Evolutionary conservation across 495 filamentous ascomycete genomes (phyloP).

Genomic region (Hypoxylon crocopeplum): DNA sequence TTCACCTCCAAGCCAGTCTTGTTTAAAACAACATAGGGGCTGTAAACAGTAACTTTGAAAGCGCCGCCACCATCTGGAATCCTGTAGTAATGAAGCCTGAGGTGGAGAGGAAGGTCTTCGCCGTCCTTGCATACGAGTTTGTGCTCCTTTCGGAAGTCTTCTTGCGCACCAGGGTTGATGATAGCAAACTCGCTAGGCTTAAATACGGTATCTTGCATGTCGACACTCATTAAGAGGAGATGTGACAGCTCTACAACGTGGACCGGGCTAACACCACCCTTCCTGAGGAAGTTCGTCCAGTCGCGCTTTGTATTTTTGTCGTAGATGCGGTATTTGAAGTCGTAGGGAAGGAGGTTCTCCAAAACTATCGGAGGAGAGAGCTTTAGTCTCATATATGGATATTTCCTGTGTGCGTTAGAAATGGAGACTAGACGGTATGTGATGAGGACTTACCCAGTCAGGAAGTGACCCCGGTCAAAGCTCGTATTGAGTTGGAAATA

Average conservation of each 20-base stretch:
- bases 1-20: constrained; percentile 90
- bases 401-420: constrained; percentile 62
- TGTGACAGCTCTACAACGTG: constrained; percentile 97
- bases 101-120: constrained; percentile 74
- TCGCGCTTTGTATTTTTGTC: constrained; percentile 98
- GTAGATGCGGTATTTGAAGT: constrained; percentile 99
- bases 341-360: constrained; percentile 92
- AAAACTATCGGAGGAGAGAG: constrained; percentile 91
- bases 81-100: constrained; percentile 92
- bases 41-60: constrained; percentile 93
- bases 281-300: constrained; percentile 97
- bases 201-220: constrained; percentile 95
- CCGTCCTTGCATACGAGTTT: constrained; percentile 82
- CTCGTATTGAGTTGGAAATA: constrained; percentile 94
- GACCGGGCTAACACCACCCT: constrained; percentile 94
- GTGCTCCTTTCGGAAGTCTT: constrained; percentile 86
- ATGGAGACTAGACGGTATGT: background rate
- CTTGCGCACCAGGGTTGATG: constrained; percentile 87
- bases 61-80: constrained; percentile 93
- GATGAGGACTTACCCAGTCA: constrained; percentile 64
- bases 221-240: constrained; percentile 86
- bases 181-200: constrained; percentile 95
- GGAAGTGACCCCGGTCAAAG: constrained; percentile 79
- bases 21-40: constrained; percentile 92
- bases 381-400: constrained; percentile 92